A percentile compares a stretch with the other conserved stretches of the same genome.
Conservation (phyloP, 2,329 filamentous ascomycete genomes). For the Sarocladium kiliense region DNA sequence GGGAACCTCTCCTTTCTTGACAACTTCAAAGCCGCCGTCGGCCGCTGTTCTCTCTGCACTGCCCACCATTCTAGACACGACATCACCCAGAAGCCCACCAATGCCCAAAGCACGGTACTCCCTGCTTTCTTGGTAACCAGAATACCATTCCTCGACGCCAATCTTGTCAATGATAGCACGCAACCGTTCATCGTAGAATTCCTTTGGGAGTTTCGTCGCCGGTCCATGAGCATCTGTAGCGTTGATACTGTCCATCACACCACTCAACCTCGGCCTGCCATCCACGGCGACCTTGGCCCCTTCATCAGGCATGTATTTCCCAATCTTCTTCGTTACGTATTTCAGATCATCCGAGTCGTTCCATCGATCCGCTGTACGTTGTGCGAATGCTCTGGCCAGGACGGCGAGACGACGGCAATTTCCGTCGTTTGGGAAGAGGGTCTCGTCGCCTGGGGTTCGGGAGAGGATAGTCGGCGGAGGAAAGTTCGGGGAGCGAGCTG, state of each 20-base stretch:
- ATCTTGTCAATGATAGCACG: conserved; percentile 68
- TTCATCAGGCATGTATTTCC: conserved; percentile 78
- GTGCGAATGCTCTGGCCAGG: conserved; percentile 64
- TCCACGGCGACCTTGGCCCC: conserved; percentile 72
- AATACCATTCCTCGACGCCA: conserved; percentile 87
- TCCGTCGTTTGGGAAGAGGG: conserved; percentile 72
- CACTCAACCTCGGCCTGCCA: conserved; percentile 74
- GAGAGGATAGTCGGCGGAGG: conserved; percentile 61
- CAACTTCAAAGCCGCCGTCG: conserved; percentile 47
- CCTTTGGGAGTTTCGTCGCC: conserved; percentile 69
- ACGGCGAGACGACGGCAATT: conserved; percentile 69
- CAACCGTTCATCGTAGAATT: conserved; percentile 79
- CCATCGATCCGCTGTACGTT: conserved; percentile 67
- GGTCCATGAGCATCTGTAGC: conserved; percentile 74
- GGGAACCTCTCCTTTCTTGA: conserved; percentile 18
- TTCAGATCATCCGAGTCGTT: conserved; percentile 75
- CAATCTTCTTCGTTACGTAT: conserved; percentile 71
- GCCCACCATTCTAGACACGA: conserved; percentile 70
- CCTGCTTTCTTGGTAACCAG: conserved; percentile 73
- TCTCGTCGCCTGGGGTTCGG: conserved; percentile 64
- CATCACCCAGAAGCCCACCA: conserved; percentile 76
- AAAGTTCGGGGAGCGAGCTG: conserved; percentile 40
- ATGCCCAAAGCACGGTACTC: conserved; percentile 92
- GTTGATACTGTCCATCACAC: conserved; percentile 93
- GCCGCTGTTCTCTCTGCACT: conserved; percentile 53